phyloP scores from a whole-genome alignment of 371 early-diverging fungal genomes.

The Fennellomyces sp. region DNA sequence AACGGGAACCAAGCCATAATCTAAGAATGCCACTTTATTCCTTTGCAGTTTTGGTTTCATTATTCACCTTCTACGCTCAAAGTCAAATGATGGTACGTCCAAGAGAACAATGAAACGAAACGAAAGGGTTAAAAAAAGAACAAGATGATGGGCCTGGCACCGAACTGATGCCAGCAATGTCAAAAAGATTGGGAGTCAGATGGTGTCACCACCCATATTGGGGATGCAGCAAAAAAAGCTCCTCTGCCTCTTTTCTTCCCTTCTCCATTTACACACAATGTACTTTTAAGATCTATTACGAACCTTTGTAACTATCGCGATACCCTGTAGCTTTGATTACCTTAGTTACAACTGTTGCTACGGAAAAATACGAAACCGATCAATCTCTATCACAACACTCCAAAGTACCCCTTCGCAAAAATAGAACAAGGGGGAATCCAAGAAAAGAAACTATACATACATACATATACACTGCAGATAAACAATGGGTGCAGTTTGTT shows the following conservation, averaged over 20 bases:
- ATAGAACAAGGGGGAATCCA: neutral
- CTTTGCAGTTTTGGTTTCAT: too few species aligned
- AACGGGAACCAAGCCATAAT: too few species aligned
- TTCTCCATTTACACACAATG: neutral
- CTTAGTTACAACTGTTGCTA: too few species aligned
- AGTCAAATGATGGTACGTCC: too few species aligned
- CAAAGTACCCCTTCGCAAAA: neutral
- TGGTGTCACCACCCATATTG: neutral
- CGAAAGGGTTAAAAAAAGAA: too few species aligned
- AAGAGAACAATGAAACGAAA: too few species aligned
- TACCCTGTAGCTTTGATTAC: too few species aligned
- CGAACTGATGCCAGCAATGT: too few species aligned
- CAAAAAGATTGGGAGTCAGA: neutral
- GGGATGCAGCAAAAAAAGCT: neutral
- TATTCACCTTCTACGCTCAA: too few species aligned
- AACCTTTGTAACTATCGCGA: neutral
- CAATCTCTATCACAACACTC: neutral
- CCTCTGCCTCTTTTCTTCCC: neutral
- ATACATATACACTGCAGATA: neutral
- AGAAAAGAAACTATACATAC: neutral
- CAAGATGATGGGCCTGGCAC: too few species aligned
- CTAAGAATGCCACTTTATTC: too few species aligned
- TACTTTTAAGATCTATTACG: neutral
- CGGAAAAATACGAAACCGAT: neutral
- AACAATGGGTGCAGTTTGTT: slow-evolving; percentile 47